Evolutionary conservation across 352 stramenopile species (phyloP).

Genomic region (Nothophytophthora sp.): DNA sequence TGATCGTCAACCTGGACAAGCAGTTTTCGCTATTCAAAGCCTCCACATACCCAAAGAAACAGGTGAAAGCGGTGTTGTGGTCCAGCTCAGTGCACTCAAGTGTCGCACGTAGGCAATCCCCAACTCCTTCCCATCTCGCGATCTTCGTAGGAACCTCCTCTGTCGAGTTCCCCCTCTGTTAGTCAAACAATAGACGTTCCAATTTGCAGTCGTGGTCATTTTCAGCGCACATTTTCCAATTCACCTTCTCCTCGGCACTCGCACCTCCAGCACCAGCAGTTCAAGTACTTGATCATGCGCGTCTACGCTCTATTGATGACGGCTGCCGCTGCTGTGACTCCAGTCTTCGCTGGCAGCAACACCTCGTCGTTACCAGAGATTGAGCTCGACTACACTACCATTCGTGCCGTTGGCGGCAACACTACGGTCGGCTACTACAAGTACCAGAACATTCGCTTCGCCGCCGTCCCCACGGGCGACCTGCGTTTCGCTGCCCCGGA

Average conservation of each 20-base stretch:
- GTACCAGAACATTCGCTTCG: slow-evolving; percentile 36
- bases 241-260: not conserved
- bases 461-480: slow-evolving; percentile 20
- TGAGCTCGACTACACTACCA: slow-evolving; percentile 26
- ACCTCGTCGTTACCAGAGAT: slow-evolving; percentile 13
- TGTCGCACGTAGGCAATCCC: too few species aligned
- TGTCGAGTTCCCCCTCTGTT: too few species aligned
- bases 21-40: too few species aligned
- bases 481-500: slow-evolving; percentile 24
- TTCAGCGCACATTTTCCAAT: slow-evolving; percentile 4
- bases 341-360: slow-evolving; percentile 1
- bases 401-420: slow-evolving; percentile 23
- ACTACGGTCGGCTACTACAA: slow-evolving; percentile 33
- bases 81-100: too few species aligned
- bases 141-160: too few species aligned
- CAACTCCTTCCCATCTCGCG: too few species aligned
- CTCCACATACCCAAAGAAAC: too few species aligned
- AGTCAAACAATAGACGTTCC: too few species aligned
- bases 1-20: too few species aligned
- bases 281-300: slow-evolving; percentile 2
- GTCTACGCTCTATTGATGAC: slow-evolving; percentile 11
- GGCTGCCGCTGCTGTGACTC: slow-evolving; percentile 1
- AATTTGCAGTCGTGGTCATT: too few species aligned
- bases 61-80: too few species aligned
- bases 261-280: not conserved